Base-by-base conservation (phyloP, 345 rosid species). In the Gossypium herbaceum region DNA sequence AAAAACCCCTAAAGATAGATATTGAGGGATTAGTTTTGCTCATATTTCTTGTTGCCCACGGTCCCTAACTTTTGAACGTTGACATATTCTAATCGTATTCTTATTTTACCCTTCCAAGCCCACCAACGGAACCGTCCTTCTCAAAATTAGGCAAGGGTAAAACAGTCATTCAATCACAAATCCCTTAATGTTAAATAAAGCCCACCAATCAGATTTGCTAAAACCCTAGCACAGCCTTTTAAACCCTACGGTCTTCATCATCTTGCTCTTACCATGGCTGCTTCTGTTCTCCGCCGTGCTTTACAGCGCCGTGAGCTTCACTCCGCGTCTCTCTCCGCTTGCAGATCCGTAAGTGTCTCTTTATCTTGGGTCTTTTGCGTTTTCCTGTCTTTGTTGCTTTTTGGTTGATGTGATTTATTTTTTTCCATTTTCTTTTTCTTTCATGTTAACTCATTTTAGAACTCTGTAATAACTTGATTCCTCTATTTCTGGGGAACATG, bases 251-350 rank as follows among this genome's bases (percentile, higher is more conserved):
- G 70, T 25, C 64, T 19, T 63, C 77, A 11, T 20, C 34, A 3
- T n/a, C 20, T 20, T 9, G 5, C 41, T 16, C 17, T 44, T 2
- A 7, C 54, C 54, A 87, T 88, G 93, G 88, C 93, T 65, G 72
- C 88, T 39, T 75, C 84, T 9, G 84, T 84, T 50, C 74, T 89
- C 51, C 74, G 85, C 43, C 86, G 86, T 48, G 78, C 82, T 3
- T 55, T 87, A 17, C 81, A 85, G 52, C 84, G 85, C 57, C 90
- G 91, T 24, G 85, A 85, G 52, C 45, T 87, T 41, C 82, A 86
- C 15, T 43, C 87, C 2, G 81, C 86, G 51, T 84, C 93, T 12
- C 16, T 85, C 10, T 75, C 88, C 24, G 87, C 88, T 54, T 86
- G 62, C 81, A 79, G 68, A 86, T 76, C 83, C 52, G 94, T 89